phyloP scores from a whole-genome alignment of 805 yeast genomes.

The Candida schatavii region DNA sequence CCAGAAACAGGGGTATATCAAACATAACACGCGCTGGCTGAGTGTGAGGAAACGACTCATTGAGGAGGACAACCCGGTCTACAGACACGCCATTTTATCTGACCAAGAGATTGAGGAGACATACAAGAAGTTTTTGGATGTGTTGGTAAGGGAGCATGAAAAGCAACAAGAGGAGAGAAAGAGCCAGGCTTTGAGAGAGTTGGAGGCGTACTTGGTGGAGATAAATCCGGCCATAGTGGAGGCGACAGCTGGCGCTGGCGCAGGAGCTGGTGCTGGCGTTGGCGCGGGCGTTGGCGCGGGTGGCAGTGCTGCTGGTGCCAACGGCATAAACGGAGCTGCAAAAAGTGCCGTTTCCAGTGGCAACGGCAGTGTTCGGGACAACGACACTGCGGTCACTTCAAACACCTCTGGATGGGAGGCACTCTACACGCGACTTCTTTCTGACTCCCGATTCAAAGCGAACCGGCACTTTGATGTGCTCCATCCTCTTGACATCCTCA shows the following conservation, averaged over 20 bases:
- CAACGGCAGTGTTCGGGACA: too few species aligned
- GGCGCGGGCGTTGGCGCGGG: not conserved
- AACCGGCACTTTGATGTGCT: constrained; percentile 54
- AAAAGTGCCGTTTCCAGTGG: too few species aligned
- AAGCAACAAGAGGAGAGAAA: constrained; percentile 24
- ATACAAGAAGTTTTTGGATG: constrained; percentile 48
- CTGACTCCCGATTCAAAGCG: constrained; percentile 54
- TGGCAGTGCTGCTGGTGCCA: too few species aligned
- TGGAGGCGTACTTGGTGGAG: constrained; percentile 49
- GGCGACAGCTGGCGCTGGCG: constrained; percentile 20
- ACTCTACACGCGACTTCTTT: constrained; percentile 30
- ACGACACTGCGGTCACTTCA: too few species aligned
- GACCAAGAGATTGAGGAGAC: constrained; percentile 55
- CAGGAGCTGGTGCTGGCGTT: not conserved
- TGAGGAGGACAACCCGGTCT: constrained; percentile 63
- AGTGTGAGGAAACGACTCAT: constrained; percentile 49
- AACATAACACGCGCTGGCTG: constrained; percentile 62
- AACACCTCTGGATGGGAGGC: constrained; percentile 32
- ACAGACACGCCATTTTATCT: constrained; percentile 55
- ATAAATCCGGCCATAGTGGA: constrained; percentile 27
- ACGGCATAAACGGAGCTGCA: too few species aligned
- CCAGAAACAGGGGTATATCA: constrained; percentile 33
- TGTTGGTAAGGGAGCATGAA: constrained; percentile 32
- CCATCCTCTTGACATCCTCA: constrained; percentile 58
- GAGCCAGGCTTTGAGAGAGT: constrained; percentile 49